Evolutionary conservation across 1,284 basidiomycete species (phyloP), one percentile per base, ranked within the genome.

Genomic region (Irpex lacteus): DNA sequence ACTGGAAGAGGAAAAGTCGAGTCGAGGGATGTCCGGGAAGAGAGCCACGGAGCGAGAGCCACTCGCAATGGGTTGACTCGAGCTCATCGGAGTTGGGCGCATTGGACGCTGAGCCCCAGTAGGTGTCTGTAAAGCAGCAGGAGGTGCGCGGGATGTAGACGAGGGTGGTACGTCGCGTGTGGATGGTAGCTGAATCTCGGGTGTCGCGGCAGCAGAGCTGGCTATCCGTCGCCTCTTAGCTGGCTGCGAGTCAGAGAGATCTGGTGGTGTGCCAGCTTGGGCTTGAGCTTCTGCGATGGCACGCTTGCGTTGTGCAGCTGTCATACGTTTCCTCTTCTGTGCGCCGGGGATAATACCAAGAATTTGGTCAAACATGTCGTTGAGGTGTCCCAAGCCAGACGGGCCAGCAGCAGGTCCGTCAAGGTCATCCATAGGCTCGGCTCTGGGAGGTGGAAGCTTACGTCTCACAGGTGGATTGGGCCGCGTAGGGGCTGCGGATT

Each of bases 281-380:
- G 36, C 38, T n/a, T 37, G 54, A 13, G 36, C 15, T 5, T 47
- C 13, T n/a, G 52, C 49, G 15, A 47, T 18, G 38, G 37, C 15
- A 6, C 62, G 62, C 21, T 59, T 63, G 3, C 57, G 56, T 15
- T 56, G 15, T 5, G 49, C 11, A n/a, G 47, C 15, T 19, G 56
- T 50, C 47, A 57, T 62, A 15, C 53, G 13, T 36, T 49, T 47
- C 19, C 47, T 60, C 54, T 57, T 36, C 37, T 50, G 32, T 9
- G 19, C 34, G 6, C 58, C 58, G 13, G 61, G 54, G 9, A 34
- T 7, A 38, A 68, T 62, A 8, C 67, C 67, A 11, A 68, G 53
- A 15, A 63, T 60, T 37, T 60, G 59, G 50, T 68, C 65, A 37
- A 68, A 60, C 52, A 66, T 63, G 13, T 34, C 56, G 37, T 62